phyloP scores from a whole-genome alignment of 148 eudicot genomes.

The Mesembryanthemum crystallinum region DNA sequence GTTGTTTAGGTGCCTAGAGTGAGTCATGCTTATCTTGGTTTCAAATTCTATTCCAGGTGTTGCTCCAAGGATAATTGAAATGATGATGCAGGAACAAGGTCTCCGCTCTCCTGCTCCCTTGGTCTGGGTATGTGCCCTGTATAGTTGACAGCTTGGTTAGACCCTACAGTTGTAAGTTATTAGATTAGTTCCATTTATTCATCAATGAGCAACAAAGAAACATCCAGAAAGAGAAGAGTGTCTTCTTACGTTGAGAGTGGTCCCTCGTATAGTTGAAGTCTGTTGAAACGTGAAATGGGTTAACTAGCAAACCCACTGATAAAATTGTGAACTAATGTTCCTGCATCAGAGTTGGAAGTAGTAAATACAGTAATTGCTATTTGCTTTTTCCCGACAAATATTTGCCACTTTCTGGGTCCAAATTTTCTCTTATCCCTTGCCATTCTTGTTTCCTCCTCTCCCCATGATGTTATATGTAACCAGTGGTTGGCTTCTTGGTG shows the following conservation, averaged over 20 bases:
- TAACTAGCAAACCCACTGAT: constrained; percentile 6
- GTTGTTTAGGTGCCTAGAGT: not conserved
- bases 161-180: constrained; percentile 22
- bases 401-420: not conserved
- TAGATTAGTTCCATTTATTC: constrained; percentile 27
- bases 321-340: not conserved
- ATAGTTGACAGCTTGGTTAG: constrained; percentile 27
- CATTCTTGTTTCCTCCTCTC: not conserved
- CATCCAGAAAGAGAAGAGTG: constrained; percentile 2
- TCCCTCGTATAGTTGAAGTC: constrained; percentile 2
- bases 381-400: not conserved
- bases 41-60: constrained; percentile 17
- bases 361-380: not conserved
- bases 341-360: constrained; percentile 15
- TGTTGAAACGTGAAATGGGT: constrained; percentile 15
- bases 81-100: constrained; percentile 5
- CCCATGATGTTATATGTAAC: not conserved
- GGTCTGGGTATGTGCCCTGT: constrained; percentile 24
- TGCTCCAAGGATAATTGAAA: not conserved
- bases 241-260: constrained; percentile 11
- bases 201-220: constrained; percentile 11
- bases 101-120: not conserved
- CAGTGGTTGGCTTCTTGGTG: not conserved
- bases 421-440: not conserved
- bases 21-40: not conserved